Evolutionary conservation across 441 rosid genomes (phyloP).

Genomic region (Adansonia grandidieri): DNA sequence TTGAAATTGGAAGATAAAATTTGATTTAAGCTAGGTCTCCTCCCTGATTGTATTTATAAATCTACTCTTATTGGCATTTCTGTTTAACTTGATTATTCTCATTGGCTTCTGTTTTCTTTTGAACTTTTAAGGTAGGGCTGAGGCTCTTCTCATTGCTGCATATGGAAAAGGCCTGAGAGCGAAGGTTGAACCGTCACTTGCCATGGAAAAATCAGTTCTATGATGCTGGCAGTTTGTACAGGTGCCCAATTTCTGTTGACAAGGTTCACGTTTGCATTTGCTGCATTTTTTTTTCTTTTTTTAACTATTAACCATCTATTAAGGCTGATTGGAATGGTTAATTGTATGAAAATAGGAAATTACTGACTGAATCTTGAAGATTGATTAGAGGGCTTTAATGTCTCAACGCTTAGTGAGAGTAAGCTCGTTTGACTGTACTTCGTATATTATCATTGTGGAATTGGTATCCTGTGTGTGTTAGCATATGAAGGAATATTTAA

Average conservation of each 20-base stretch:
- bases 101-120: neutral
- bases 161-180: conserved; percentile 61
- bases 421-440: conserved; percentile 4
- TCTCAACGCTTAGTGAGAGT: neutral
- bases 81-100: conserved; percentile 12
- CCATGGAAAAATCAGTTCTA: conserved; percentile 30
- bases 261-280: neutral
- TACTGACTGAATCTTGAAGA: neutral
- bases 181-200: conserved; percentile 33
- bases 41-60: neutral
- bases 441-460: neutral
- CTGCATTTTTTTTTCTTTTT: neutral
- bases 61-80: neutral
- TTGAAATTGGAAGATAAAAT: conserved; percentile 19
- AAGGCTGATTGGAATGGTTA: conserved; percentile 1
- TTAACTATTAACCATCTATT: neutral
- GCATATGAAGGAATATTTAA: neutral
- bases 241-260: neutral
- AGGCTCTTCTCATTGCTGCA: conserved; percentile 81
- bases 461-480: neutral
- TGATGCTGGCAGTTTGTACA: conserved; percentile 13
- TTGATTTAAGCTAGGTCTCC: conserved; percentile 12
- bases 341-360: conserved; percentile 2
- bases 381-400: conserved; percentile 5
- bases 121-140: conserved; percentile 72